These are phyloP conservation scores for Dictyophora rubrovolvata DNA, from an alignment of 768 basidiomycete genomes.

Conservation along the genomic window DNA sequence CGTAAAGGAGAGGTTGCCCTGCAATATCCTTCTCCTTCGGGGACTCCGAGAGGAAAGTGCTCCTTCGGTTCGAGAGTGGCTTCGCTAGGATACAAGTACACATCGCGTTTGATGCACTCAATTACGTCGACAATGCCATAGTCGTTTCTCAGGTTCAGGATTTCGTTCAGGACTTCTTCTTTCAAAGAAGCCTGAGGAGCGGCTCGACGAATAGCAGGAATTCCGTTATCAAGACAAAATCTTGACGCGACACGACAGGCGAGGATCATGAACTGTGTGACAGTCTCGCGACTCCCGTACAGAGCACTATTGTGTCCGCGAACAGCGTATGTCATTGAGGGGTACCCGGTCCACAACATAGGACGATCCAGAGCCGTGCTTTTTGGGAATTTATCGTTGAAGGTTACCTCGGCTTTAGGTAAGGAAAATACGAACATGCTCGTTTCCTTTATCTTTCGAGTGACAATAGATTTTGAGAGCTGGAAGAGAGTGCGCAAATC, in stretches of 20 bases:
- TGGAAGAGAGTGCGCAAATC: slow-evolving; percentile 24
- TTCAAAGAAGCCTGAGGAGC: slow-evolving; percentile 23
- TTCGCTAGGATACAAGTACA: slow-evolving; percentile 26
- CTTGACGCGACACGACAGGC: slow-evolving; percentile 68
- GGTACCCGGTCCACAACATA: slow-evolving; percentile 37
- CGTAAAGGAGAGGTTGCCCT: slow-evolving; percentile 82
- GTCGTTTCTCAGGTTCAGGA: slow-evolving; percentile 40
- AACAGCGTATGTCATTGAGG: slow-evolving; percentile 37
- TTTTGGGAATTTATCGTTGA: slow-evolving; percentile 23
- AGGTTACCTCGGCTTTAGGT: slow-evolving; percentile 21
- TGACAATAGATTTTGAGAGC: slow-evolving; percentile 13
- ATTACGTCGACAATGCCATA: slow-evolving; percentile 34
- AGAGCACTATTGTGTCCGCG: slow-evolving; percentile 14
- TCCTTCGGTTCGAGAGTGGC: slow-evolving; percentile 45
- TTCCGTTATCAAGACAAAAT: slow-evolving; percentile 47
- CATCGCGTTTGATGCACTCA: slow-evolving; percentile 23
- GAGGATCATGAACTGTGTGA: slow-evolving; percentile 76
- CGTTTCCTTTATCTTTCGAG: slow-evolving; percentile 9
- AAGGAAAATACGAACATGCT: slow-evolving; percentile 19
- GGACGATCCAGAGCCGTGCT: slow-evolving; percentile 10
- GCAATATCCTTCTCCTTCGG: slow-evolving; percentile 67
- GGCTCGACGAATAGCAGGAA: slow-evolving; percentile 58
- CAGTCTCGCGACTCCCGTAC: slow-evolving; percentile 40
- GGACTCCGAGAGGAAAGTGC: slow-evolving; percentile 65
- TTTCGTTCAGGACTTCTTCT: slow-evolving; percentile 28